A percentile compares a stretch with the other conserved stretches of the same genome.
These are phyloP conservation scores for Centella asiatica DNA, from an alignment of 129 eudicot genomes.

Conservation along the genomic window DNA sequence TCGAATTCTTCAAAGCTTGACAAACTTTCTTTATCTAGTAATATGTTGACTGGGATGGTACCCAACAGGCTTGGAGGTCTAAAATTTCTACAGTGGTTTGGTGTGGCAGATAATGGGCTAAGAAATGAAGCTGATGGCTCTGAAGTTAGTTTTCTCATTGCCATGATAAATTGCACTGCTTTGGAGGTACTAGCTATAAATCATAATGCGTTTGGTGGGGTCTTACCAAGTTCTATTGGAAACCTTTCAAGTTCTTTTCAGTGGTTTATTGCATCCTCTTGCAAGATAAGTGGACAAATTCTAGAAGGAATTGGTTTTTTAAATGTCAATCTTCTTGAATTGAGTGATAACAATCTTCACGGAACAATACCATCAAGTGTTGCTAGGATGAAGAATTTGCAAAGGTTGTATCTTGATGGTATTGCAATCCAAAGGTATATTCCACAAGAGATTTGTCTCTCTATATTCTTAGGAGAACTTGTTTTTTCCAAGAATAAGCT, in stretches of 20 bases:
- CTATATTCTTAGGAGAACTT: neutral
- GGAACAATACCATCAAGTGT: conserved; percentile 7
- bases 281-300: neutral
- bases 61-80: conserved; percentile 3
- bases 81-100: neutral
- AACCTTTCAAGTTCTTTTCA: conserved; percentile 14
- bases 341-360: neutral
- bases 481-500: conserved; percentile 1
- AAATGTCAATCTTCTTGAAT: neutral
- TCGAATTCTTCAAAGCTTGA: neutral
- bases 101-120: neutral
- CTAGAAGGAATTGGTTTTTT: neutral
- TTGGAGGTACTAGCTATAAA: conserved; percentile 3
- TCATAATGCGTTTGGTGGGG: conserved; percentile 11
- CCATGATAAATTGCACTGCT: conserved; percentile 9
- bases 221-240: conserved; percentile 13
- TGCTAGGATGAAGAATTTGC: neutral
- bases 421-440: conserved; percentile 1
- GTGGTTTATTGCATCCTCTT: neutral
- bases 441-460: conserved; percentile 8
- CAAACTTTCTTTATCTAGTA: neutral
- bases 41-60: neutral
- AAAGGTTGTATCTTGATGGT: conserved; percentile 5
- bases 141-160: conserved; percentile 8
- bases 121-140: neutral